These are phyloP conservation scores for Phytophthora chlamydospora DNA, from an alignment of 352 stramenopile genomes.

Conservation along the genomic window DNA sequence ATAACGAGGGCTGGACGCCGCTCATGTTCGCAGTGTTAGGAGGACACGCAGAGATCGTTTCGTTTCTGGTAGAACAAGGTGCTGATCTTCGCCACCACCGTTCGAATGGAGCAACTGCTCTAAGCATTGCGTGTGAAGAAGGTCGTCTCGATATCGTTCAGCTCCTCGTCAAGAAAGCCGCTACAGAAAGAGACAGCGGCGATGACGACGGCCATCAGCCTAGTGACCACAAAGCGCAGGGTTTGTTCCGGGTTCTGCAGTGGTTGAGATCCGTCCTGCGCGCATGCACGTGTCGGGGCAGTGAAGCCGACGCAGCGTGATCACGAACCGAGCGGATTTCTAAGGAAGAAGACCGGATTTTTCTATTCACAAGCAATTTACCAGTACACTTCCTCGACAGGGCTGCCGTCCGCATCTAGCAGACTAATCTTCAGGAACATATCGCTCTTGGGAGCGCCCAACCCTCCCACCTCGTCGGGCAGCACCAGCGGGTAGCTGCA, in stretches of 20 bases:
- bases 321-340: too few relatives aligned
- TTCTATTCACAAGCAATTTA: not conserved
- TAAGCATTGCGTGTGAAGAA: not conserved
- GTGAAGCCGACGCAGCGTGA: too few relatives aligned
- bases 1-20: not conserved
- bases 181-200: not conserved
- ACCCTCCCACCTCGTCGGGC: slow-evolving; percentile 60
- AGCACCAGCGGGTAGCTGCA: slow-evolving; percentile 79
- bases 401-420: slow-evolving; percentile 52
- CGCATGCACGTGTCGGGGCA: too few relatives aligned
- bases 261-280: not conserved
- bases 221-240: not conserved
- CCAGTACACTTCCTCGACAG: slow-evolving; percentile 58
- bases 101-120: not conserved
- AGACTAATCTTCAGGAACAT: slow-evolving; percentile 72
- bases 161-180: not conserved
- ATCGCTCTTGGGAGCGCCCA: slow-evolving; percentile 61
- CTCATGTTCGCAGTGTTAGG: not conserved
- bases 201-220: not conserved
- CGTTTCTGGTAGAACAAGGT: not conserved
- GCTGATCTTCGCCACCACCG: not conserved
- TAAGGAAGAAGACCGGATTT: not conserved
- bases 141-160: not conserved
- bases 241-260: not conserved
- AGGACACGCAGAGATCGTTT: not conserved